Evolutionary conservation across 306 rosid genomes (phyloP).

Genomic region (Albizia julibrissin): DNA sequence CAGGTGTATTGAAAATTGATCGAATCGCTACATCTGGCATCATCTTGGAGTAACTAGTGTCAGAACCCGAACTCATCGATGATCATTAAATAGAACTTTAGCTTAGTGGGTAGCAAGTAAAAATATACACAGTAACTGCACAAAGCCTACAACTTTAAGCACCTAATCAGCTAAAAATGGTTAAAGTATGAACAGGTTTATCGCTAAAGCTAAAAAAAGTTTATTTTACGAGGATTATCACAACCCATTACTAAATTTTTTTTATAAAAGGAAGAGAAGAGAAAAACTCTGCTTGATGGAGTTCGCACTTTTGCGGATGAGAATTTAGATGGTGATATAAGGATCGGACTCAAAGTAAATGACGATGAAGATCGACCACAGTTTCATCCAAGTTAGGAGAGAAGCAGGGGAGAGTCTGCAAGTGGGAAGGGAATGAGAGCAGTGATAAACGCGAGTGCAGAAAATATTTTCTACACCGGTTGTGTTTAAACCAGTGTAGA

Average conservation of each 20-base stretch:
- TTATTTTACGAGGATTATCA: neutral
- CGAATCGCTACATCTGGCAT: conserved; percentile 74
- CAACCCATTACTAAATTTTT: conserved; percentile 24
- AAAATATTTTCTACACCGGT: too few species aligned
- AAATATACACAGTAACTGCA: conserved; percentile 27
- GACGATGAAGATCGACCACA: conserved; percentile 31
- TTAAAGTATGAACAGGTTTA: conserved; percentile 22
- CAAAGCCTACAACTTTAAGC: conserved; percentile 49
- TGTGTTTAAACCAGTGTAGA: too few species aligned
- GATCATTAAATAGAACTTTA: conserved; percentile 45
- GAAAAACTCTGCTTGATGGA: neutral
- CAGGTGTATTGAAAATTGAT: conserved; percentile 61
- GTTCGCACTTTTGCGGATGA: conserved; percentile 12
- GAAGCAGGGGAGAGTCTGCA: conserved; percentile 40
- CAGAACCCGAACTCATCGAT: conserved; percentile 40
- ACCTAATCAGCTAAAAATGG: conserved; percentile 36
- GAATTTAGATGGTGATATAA: conserved; percentile 24
- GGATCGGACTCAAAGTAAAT: conserved; percentile 41
- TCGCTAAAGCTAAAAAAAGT: conserved; percentile 9
- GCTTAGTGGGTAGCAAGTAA: conserved; percentile 5
- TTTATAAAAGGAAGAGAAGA: neutral
- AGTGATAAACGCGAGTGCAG: conserved; percentile 65
- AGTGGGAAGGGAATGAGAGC: conserved; percentile 39
- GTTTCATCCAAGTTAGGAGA: conserved; percentile 55
- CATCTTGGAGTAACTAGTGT: conserved; percentile 54